phyloP scores from a whole-genome alignment of 2,329 filamentous ascomycete species.

The Plenodomus lindquistii region DNA sequence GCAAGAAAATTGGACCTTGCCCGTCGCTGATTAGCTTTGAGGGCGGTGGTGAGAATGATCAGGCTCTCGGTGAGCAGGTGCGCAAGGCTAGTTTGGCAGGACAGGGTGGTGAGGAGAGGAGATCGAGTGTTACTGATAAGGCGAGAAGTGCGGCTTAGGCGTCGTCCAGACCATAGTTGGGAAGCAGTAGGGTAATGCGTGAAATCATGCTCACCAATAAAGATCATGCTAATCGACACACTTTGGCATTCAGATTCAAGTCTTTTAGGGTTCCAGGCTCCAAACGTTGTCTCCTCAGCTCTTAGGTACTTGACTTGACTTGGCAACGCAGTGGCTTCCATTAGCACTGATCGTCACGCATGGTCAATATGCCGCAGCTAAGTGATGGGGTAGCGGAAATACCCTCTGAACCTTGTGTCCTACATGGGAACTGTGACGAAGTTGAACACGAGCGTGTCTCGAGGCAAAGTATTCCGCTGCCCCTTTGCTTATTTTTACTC shows the following conservation, averaged over 20 bases:
- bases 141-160: neutral
- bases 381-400: neutral
- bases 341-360: no score
- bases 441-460: neutral
- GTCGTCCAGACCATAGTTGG: neutral
- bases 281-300: no score
- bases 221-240: no score
- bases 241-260: no score
- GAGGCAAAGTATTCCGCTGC: neutral
- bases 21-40: constrained; percentile 23
- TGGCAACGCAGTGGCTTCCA: no score
- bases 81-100: constrained; percentile 17
- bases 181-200: neutral
- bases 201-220: no score
- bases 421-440: no score
- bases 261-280: no score
- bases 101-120: constrained; percentile 4
- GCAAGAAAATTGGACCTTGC: constrained; percentile 32
- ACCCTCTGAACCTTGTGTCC: no score
- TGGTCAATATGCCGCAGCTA: no score
- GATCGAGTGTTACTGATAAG: constrained; percentile 2
- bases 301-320: no score
- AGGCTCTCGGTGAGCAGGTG: constrained; percentile 13
- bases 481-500: no score
- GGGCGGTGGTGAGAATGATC: constrained; percentile 14